Evolutionary conservation across 179 eudicot genomes (phyloP).

Genomic region (Actinidia chinensis): DNA sequence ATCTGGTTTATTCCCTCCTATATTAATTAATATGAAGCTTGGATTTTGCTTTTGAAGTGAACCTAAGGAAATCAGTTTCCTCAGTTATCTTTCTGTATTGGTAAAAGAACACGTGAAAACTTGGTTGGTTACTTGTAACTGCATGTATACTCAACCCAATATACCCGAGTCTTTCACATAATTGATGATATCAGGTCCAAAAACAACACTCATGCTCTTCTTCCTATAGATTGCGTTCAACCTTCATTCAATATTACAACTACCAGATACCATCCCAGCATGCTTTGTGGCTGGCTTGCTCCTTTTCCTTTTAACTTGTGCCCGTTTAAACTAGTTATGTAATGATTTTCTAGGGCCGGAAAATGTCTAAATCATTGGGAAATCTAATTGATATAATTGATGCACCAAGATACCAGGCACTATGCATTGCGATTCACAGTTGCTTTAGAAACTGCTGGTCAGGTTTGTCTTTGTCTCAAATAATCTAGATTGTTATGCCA

Average conservation of each 20-base stretch:
- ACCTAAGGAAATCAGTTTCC: neutral
- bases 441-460: constrained; percentile 94
- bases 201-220: neutral
- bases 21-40: neutral
- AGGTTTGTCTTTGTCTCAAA: constrained; percentile 57
- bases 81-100: neutral
- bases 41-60: neutral
- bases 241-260: constrained; percentile 2
- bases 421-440: constrained; percentile 88
- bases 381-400: constrained; percentile 95
- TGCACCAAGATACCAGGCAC: constrained; percentile 79
- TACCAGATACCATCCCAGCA: neutral
- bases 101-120: neutral
- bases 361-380: constrained; percentile 96
- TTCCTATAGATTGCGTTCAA: neutral
- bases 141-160: neutral
- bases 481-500: neutral
- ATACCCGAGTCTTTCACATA: neutral
- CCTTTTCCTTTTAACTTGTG: constrained; percentile 1
- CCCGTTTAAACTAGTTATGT: constrained; percentile 3
- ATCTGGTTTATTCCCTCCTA: neutral
- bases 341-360: constrained; percentile 64
- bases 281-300: constrained; percentile 1
- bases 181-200: neutral
- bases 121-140: neutral